Evolutionary conservation across 176 grass and related monocot species (phyloP), one percentile per base, ranked within the genome.

Genomic region (Oryza officinalis): DNA sequence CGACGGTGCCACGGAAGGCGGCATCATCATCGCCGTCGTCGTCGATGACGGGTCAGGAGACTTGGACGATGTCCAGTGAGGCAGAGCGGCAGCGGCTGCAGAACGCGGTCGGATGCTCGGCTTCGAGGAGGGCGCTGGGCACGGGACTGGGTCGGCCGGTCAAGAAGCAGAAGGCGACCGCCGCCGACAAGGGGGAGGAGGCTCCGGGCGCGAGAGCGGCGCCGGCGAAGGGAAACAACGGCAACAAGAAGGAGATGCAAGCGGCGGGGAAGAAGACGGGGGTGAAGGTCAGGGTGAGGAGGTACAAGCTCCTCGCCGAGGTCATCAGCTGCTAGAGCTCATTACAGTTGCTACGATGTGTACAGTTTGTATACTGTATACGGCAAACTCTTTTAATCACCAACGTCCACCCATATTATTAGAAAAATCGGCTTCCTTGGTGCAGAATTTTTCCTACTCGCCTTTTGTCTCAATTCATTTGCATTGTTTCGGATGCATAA

Each of bases 291-390:
- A 92, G 73, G 83, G 93, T 87, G 30, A 86, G 63, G 70, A 90
- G 91, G 87, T 99, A 99, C 80, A 99, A 89, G 76, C 91, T 99
- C 41, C 94, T 99, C 22, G 81, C 94, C n/a, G 96, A 99, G 71
- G 87, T 99, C 45, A 91, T 86, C 68, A 94, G 93, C 78, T 90
- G 85, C 81, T 83, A 35, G 33, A 35, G 33, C 33, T 5, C 5
- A 35, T 35, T 7, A 6, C 33, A 5, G 33, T 35, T 35, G 33
- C 33, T 35, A 35, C 33, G 6, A 6, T 35, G 33, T 35, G 33
- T 35, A 6, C 33, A 35, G 33, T 35, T 6, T 6, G 33, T 6
- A 6, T 35, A 6, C 33, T 35, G 33, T 35, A 35, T 35, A n/a
- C n/a, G n/a, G n/a, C n/a, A n/a, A n/a, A n/a, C n/a, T n/a, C n/a